Evolutionary conservation across 1,284 basidiomycete genomes (phyloP).

Genomic region (Flammula alnicola): DNA sequence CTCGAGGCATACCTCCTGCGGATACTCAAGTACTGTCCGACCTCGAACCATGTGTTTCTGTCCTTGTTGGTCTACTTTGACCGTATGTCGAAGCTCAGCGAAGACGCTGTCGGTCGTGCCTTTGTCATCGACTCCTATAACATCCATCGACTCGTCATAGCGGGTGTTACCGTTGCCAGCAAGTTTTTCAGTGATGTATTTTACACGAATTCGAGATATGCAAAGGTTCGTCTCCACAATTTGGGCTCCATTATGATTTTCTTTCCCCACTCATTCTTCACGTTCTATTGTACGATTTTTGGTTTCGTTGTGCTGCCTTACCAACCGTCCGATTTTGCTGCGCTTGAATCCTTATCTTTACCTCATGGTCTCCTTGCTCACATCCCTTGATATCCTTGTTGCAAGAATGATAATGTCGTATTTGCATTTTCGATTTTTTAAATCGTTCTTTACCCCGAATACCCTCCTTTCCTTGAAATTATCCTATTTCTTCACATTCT

Average conservation of each 20-base stretch:
- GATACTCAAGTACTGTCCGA: slow-evolving; percentile 98
- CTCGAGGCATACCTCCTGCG: slow-evolving; percentile 95
- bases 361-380: slow-evolving; percentile 3
- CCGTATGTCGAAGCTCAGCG: slow-evolving; percentile 77
- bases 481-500: slow-evolving; percentile 2
- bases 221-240: slow-evolving; percentile 74
- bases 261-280: neutral
- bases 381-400: neutral
- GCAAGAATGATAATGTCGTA: too few relatives aligned
- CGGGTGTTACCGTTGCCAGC: slow-evolving; percentile 96
- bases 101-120: slow-evolving; percentile 67
- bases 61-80: slow-evolving; percentile 97
- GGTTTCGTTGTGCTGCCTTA: too few relatives aligned
- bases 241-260: slow-evolving; percentile 7
- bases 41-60: slow-evolving; percentile 97
- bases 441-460: too few relatives aligned
- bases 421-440: too few relatives aligned
- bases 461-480: too few relatives aligned
- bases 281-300: too few relatives aligned
- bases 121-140: slow-evolving; percentile 99
- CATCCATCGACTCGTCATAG: slow-evolving; percentile 94
- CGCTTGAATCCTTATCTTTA: neutral
- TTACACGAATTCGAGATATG: slow-evolving; percentile 99
- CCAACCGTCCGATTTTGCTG: too few relatives aligned
- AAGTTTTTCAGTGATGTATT: slow-evolving; percentile 99